phyloP scores from a whole-genome alignment of 176 grass and related monocot genomes.

The Lolium rigidum region DNA sequence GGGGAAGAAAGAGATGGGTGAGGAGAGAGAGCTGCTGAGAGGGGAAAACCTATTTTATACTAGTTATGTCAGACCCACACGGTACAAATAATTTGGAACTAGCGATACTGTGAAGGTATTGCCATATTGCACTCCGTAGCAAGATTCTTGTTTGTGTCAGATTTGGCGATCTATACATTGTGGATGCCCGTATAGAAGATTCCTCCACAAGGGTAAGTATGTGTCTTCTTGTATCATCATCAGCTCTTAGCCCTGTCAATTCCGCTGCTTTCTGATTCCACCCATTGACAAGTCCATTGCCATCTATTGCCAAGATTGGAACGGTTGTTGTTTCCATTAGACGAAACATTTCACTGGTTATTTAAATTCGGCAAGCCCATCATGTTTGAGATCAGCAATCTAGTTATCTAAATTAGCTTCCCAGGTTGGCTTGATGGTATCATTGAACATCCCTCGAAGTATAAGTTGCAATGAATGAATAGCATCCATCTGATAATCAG shows the following conservation, averaged over 20 bases:
- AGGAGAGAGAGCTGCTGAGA: too few species aligned
- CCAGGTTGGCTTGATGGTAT: conserved; percentile 13
- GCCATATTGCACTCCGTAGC: too few species aligned
- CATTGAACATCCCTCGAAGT: conserved; percentile 67
- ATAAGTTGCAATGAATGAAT: conserved; percentile 95
- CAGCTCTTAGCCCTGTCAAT: conserved; percentile 68
- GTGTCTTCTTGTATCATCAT: conserved; percentile 85
- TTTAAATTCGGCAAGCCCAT: conserved; percentile 73
- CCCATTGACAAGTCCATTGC: conserved; percentile 79
- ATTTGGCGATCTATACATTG: too few species aligned
- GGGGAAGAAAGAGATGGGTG: too few species aligned
- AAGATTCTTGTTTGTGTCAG: too few species aligned
- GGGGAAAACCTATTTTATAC: too few species aligned
- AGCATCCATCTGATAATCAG: conserved; percentile 88
- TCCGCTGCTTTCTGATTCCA: conserved; percentile 52
- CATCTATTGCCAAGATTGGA: conserved; percentile 86
- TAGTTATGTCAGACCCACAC: too few species aligned
- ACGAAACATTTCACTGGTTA: conserved; percentile 93
- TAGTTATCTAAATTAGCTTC: conserved; percentile 52
- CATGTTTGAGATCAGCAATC: conserved; percentile 71
- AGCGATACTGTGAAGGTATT: too few species aligned
- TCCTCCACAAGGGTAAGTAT: conserved; percentile 82
- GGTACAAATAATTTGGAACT: too few species aligned
- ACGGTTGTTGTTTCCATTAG: conserved; percentile 88
- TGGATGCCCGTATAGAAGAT: too few species aligned